Conservation (phyloP, 768 basidiomycete genomes). For the Stropharia rugosoannulata region DNA sequence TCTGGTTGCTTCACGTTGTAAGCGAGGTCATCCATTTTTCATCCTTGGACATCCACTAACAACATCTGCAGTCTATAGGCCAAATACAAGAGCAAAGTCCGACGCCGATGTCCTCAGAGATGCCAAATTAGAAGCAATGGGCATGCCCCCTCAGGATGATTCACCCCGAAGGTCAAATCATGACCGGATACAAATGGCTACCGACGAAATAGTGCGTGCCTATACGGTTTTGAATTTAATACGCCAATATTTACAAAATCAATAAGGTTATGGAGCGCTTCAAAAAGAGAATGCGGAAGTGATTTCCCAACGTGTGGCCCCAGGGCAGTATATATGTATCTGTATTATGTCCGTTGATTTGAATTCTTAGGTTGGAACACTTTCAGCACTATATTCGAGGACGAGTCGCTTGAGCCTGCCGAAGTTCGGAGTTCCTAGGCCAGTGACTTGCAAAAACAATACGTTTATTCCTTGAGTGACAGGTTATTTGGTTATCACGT, state of each 20-base stretch:
- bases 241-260: neutral
- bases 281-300: constrained; percentile 93
- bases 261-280: constrained; percentile 90
- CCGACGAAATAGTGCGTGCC: constrained; percentile 78
- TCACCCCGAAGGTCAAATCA: constrained; percentile 45
- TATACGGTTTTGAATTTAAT: constrained; percentile 1
- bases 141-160: constrained; percentile 59
- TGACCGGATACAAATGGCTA: constrained; percentile 77
- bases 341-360: constrained; percentile 16
- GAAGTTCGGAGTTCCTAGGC: constrained; percentile 56
- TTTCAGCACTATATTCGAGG: neutral
- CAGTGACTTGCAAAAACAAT: constrained; percentile 38
- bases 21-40: constrained; percentile 24
- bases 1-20: constrained; percentile 86
- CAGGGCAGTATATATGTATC: constrained; percentile 16
- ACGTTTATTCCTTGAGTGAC: neutral
- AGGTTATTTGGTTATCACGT: constrained; percentile 19
- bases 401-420: constrained; percentile 37
- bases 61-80: constrained; percentile 69
- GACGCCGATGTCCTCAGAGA: constrained; percentile 87
- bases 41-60: neutral
- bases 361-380: constrained; percentile 8
- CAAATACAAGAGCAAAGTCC: constrained; percentile 78
- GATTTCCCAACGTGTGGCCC: constrained; percentile 14
- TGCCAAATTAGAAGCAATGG: constrained; percentile 86